A percentile compares a stretch with the other conserved stretches of the same genome.
Conservation (phyloP, 371 early-diverging fungal species). For the Mucor saturninus region DNA sequence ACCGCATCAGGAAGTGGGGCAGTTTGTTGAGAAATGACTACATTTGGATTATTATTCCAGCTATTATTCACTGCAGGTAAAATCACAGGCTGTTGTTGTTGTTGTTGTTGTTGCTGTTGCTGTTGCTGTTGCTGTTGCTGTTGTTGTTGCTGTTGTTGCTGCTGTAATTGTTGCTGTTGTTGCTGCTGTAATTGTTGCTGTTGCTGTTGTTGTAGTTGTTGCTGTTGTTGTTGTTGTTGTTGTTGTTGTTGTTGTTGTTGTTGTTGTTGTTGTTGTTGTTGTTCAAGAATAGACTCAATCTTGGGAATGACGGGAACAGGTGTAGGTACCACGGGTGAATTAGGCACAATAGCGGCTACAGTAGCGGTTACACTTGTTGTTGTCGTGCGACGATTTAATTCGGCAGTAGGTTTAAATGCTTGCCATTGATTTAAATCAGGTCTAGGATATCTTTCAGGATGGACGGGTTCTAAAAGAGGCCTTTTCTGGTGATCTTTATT, state of each 20-base stretch:
- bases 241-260: constrained; percentile 6
- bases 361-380: constrained; percentile 7
- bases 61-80: constrained; percentile 2
- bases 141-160: too few relatives aligned
- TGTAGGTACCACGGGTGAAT: constrained; percentile 3
- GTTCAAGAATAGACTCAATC: neutral
- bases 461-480: constrained; percentile 70
- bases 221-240: constrained; percentile 8
- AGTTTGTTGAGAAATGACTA: neutral
- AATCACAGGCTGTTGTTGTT: constrained; percentile 11
- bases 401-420: constrained; percentile 61
- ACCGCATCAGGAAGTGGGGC: constrained; percentile 62
- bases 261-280: constrained; percentile 7
- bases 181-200: too few relatives aligned
- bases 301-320: constrained; percentile 8
- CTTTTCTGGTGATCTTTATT: constrained; percentile 43
- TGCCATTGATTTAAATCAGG: constrained; percentile 84
- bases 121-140: too few relatives aligned
- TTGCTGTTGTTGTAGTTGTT: neutral
- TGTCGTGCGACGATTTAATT: neutral
- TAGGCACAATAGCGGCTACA: constrained; percentile 11
- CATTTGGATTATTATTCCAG: constrained; percentile 2
- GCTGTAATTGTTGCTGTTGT: too few relatives aligned
- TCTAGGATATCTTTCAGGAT: constrained; percentile 74
- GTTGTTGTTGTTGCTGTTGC: neutral